Evolutionary conservation across 352 stramenopile genomes (phyloP).

Genomic region (Globisporangium parvum): DNA sequence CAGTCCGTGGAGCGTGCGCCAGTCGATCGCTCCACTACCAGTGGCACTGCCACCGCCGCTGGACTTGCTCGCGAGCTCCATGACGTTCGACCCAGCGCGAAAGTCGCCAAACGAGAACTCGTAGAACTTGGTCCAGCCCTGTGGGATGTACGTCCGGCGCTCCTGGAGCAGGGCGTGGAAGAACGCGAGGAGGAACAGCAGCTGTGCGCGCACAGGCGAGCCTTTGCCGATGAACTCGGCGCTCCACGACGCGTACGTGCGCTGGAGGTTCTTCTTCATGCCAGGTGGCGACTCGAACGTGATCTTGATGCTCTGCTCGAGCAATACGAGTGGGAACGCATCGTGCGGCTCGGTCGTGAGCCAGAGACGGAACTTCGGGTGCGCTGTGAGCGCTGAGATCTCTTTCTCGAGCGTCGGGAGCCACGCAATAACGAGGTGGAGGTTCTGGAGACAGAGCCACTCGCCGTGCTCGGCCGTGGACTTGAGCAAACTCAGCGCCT

Average conservation of each 20-base stretch:
- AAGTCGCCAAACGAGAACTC: conserved; percentile 94
- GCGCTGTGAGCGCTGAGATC: conserved; percentile 59
- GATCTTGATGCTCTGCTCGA: conserved; percentile 92
- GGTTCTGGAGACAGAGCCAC: conserved; percentile 95
- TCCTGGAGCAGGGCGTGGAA: conserved; percentile 88
- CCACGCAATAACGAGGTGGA: conserved; percentile 93
- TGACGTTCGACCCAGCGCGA: conserved; percentile 88
- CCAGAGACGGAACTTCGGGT: conserved; percentile 92
- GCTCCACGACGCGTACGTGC: conserved; percentile 87
- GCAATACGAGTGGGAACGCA: conserved; percentile 86
- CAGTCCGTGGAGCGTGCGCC: conserved; percentile 87
- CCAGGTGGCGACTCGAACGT: conserved; percentile 94
- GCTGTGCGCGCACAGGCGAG: conserved; percentile 37
- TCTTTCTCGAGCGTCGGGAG: conserved; percentile 90
- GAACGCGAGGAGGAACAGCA: conserved; percentile 87
- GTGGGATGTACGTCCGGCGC: conserved; percentile 90
- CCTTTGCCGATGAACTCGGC: conserved; percentile 62
- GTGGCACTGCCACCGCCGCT: conserved; percentile 12
- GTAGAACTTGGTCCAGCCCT: conserved; percentile 96
- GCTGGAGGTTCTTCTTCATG: conserved; percentile 94
- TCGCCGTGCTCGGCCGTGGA: conserved; percentile 74
- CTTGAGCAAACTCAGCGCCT: conserved; percentile 81
- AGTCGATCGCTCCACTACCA: conserved; percentile 66
- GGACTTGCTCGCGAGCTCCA: conserved; percentile 67
- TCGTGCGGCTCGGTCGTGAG: conserved; percentile 91